Evolutionary conservation across 2,329 filamentous ascomycete genomes (phyloP), one percentile per base, ranked within the genome.

Genomic region (Penicillium olsonii): DNA sequence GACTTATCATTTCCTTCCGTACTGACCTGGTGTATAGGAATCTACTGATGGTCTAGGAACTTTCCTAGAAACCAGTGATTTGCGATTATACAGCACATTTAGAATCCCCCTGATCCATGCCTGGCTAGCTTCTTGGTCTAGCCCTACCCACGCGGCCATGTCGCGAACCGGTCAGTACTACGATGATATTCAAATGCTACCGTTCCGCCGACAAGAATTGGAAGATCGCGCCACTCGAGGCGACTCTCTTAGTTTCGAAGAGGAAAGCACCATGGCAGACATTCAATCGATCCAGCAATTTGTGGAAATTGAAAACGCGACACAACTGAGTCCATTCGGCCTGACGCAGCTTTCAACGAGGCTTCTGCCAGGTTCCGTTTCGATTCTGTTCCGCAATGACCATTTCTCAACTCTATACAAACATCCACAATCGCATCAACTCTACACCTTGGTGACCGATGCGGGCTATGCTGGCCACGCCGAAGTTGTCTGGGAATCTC

Each of bases 351-450:
- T 97, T 33, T 80, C 80, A 0, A 82, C 83, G 42, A 84, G 81
- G 5, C 79, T 96, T 49, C 75, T 81, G 11, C 87, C 90, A 1
- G 92, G 91, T 2, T 84, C 87, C 1, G 83, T 96, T 54, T 90
- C 90, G 0, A 97, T 99, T 42, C 73, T 99, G 1, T 99, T 99
- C 75, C 84, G 94, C 20, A 99, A 99, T 62, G 92, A 99, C 65
- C 94, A 99, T 68, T 99, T 99, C 65, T 91, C 90, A 35, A 97
- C 92, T 0, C 71, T 99, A 0, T 96, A 95, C 71, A 90, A 92
- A 53, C 90, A 97, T 61, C 90, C 92, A 0, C 76, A 85, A 37
- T 90, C 86, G 0, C 78, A 84, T 34, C 81, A 88, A 57, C 78
- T 97, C 1, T 82, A 92, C 55, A 90, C 88, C 0, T 75, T 99